These are phyloP conservation scores for Ustilago vetiveriae DNA, from an alignment of 1,284 basidiomycete species.

Conservation along the genomic window DNA sequence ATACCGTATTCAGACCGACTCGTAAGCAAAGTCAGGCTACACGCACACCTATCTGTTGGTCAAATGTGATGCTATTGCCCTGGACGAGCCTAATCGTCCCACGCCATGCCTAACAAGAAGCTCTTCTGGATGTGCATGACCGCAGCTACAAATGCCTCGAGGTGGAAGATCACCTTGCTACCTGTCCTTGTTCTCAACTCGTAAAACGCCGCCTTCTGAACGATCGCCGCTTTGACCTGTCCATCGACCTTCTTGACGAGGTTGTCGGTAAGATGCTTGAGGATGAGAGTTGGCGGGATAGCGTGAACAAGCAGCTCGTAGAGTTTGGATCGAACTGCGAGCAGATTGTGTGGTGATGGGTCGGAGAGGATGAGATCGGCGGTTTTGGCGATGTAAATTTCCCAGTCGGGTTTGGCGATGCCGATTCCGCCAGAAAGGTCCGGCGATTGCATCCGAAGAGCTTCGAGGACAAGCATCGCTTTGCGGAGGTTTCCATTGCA, in stretches of 20 bases:
- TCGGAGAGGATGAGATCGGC: conserved; percentile 93
- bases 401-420: conserved; percentile 95
- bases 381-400: conserved; percentile 92
- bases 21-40: too few species aligned
- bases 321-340: conserved; percentile 89
- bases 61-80: neutral
- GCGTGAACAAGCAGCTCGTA: conserved; percentile 97
- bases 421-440: conserved; percentile 73
- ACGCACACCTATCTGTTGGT: too few species aligned
- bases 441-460: conserved; percentile 79
- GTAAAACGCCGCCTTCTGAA: conserved; percentile 81
- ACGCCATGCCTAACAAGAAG: conserved; percentile 52
- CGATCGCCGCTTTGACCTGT: conserved; percentile 49
- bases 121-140: conserved; percentile 66
- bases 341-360: conserved; percentile 87
- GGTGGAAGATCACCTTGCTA: conserved; percentile 64
- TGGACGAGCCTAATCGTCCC: conserved; percentile 32
- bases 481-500: conserved; percentile 92
- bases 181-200: conserved; percentile 61
- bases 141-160: conserved; percentile 65
- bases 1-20: too few species aligned
- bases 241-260: conserved; percentile 86
- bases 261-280: conserved; percentile 73
- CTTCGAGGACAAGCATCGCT: conserved; percentile 92
- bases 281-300: conserved; percentile 81